Evolutionary conservation across 108 stramenopile species (phyloP), one percentile per base, ranked within the genome.

Genomic region (Schizochytrium sp.): DNA sequence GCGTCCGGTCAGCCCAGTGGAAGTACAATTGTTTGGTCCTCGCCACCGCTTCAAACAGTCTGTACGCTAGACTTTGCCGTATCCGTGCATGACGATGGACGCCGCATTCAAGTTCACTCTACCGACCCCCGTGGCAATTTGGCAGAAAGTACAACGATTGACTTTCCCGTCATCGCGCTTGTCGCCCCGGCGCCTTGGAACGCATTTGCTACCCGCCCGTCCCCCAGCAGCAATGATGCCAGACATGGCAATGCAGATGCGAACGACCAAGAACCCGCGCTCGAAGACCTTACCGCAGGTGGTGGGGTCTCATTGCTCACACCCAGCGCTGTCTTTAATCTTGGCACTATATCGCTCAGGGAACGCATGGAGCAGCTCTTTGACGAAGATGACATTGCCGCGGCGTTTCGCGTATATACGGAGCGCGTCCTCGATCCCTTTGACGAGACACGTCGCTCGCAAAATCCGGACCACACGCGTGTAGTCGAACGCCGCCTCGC

Each of bases 101-200:
- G 51, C 10, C 48, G n/a, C 45, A 12, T 83, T 12, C 19, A 83
- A 23, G 76, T 83, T 12, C 76, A 83, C 76, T 83, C 76, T 10
- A 69, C 63, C 3, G 63, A 69, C 8, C 63, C 63, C 21, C 63
- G 41, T 12, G 63, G 63, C 63, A 28, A 23, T 69, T 14, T 69
- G 14, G 25, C 63, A 8, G 63, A 69, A 69, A 41, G 10, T 18
- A 41, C 63, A 8, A 41, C 8, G 12, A 8, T 83, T 21, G 76
- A 83, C n/a, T 53, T 25, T 53, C 45, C 76, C 25, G 76, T 53
- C 8, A 3, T 53, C 6, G 76, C 45, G 12, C 51, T 83, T 14
- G 45, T 83, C 76, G 76, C 76, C 48, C 76, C 76, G 18, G 76
- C 76, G 45, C 76, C 76, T 12, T 83, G 76, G 76, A 83, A 83